Conservation (phyloP, 257 asterid genomes). For the Solanum pimpinellifolium region DNA sequence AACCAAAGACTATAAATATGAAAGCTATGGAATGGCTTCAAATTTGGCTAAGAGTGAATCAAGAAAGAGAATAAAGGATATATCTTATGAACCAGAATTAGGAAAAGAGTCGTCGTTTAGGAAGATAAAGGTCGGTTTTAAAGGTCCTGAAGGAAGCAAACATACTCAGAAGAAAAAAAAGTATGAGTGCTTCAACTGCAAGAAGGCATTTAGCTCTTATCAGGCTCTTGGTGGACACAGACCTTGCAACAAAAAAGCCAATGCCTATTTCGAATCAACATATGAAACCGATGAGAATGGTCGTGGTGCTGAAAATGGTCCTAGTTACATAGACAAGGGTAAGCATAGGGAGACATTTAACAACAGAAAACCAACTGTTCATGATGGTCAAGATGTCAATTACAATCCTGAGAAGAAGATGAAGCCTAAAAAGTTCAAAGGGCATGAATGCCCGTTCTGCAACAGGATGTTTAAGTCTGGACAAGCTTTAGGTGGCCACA, state of each 20-base stretch:
- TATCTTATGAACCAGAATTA: slow-evolving; percentile 15
- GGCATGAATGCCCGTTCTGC: slow-evolving; percentile 66
- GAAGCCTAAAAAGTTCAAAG: slow-evolving; percentile 41
- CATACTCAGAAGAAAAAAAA: slow-evolving; percentile 36
- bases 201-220: slow-evolving; percentile 68
- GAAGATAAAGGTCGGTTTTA: slow-evolving; percentile 19
- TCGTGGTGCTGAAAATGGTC: slow-evolving; percentile 23
- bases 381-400: slow-evolving; percentile 9
- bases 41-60: slow-evolving; percentile 20
- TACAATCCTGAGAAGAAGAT: slow-evolving; percentile 22
- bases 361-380: slow-evolving; percentile 17
- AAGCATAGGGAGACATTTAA: slow-evolving; percentile 23
- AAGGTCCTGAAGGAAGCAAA: slow-evolving; percentile 19
- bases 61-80: slow-evolving; percentile 25
- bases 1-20: slow-evolving; percentile 13
- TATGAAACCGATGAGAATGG: slow-evolving; percentile 55
- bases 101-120: slow-evolving; percentile 14
- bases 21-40: slow-evolving; percentile 10
- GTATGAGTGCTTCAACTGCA: slow-evolving; percentile 82
- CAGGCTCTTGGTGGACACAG: slow-evolving; percentile 97
- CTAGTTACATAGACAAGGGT: slow-evolving; percentile 8
- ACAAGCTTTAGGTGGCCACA: slow-evolving; percentile 94
- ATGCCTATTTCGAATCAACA: slow-evolving; percentile 25
- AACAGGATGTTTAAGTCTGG: slow-evolving; percentile 78
- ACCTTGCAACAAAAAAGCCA: slow-evolving; percentile 69